phyloP scores from a whole-genome alignment of 208 protist genomes.

The Trypanosoma lewisi region DNA sequence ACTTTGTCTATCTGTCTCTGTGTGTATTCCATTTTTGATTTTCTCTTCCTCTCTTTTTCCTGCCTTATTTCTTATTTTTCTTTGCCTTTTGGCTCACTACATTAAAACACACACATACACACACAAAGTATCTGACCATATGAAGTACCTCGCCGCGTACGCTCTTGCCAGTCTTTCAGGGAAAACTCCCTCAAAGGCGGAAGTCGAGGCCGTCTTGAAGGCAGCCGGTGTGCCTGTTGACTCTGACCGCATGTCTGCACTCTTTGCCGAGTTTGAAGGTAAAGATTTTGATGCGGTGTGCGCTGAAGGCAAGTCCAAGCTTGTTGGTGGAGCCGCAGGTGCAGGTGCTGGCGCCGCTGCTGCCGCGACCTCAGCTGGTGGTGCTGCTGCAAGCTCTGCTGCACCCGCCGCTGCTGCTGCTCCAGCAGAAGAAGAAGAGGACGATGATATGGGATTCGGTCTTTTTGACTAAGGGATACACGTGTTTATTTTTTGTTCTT shows the following conservation, averaged over 20 bases:
- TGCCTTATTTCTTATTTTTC: too few species aligned
- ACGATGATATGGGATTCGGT: constrained; percentile 90
- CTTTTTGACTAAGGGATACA: constrained; percentile 82
- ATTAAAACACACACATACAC: too few species aligned
- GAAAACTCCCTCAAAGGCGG: constrained; percentile 71
- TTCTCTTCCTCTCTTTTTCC: too few species aligned
- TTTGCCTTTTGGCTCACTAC: too few species aligned
- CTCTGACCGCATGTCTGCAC: constrained; percentile 49
- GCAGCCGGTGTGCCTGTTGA: constrained; percentile 84
- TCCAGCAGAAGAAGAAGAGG: constrained; percentile 66
- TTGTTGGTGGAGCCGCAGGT: constrained; percentile 46
- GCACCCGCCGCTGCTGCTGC: constrained; percentile 43
- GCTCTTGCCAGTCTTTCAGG: constrained; percentile 85
- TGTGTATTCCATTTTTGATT: too few species aligned
- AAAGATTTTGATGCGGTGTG: constrained; percentile 91
- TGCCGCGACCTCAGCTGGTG: constrained; percentile 36
- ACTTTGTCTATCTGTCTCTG: too few species aligned
- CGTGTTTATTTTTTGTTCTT: constrained; percentile 18
- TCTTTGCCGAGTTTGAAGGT: constrained; percentile 84
- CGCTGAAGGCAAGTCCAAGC: constrained; percentile 84
- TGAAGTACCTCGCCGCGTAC: constrained; percentile 89
- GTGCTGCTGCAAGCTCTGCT: constrained; percentile 46
- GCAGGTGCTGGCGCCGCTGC: constrained; percentile 31
- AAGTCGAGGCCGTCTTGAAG: constrained; percentile 89
- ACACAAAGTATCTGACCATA: constrained; percentile 9